Evolutionary conservation across 495 filamentous ascomycete species (phyloP).

Genomic region (Penicillium angulare): DNA sequence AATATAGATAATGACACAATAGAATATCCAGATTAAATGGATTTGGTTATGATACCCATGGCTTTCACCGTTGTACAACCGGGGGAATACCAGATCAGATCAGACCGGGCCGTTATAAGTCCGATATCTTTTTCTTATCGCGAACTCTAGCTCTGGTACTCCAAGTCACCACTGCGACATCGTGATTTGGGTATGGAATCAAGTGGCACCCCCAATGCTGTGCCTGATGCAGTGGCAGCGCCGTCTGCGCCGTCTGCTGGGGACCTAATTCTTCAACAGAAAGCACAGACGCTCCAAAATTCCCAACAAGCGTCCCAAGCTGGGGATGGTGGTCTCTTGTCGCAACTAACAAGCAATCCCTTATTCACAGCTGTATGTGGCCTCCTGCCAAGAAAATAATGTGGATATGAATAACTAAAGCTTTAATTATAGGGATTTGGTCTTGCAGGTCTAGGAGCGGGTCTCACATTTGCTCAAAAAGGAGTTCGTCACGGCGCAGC

Average conservation of each 20-base stretch:
- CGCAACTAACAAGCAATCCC: conserved; percentile 61
- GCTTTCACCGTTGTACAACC: conserved; percentile 2
- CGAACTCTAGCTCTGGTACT: conserved; percentile 1
- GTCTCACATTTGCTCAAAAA: conserved; percentile 70
- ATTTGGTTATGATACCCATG: not conserved
- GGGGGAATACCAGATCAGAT: conserved; percentile 1
- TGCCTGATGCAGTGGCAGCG: conserved; percentile 16
- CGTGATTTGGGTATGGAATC: conserved; percentile 35
- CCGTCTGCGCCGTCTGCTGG: conserved; percentile 30
- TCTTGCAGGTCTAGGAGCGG: conserved; percentile 81
- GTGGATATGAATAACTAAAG: not conserved
- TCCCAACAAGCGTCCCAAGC: conserved; percentile 27
- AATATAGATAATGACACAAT: not conserved
- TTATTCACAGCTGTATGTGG: conserved; percentile 63
- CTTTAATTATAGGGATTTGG: conserved; percentile 63
- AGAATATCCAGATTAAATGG: not conserved
- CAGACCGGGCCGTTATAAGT: conserved; percentile 33
- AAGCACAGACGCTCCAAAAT: conserved; percentile 30
- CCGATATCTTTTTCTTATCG: conserved; percentile 32
- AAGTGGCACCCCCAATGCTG: conserved; percentile 26
- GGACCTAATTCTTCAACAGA: conserved; percentile 42
- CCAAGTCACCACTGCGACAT: conserved; percentile 9
- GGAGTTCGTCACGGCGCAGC: conserved; percentile 64
- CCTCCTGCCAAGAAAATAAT: conserved; percentile 1
- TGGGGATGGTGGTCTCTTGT: conserved; percentile 44